A percentile compares a stretch with the other conserved stretches of the same genome.
Evolutionary conservation across 2,329 filamentous ascomycete species (phyloP).

Genomic region (Ophiostoma montium): DNA sequence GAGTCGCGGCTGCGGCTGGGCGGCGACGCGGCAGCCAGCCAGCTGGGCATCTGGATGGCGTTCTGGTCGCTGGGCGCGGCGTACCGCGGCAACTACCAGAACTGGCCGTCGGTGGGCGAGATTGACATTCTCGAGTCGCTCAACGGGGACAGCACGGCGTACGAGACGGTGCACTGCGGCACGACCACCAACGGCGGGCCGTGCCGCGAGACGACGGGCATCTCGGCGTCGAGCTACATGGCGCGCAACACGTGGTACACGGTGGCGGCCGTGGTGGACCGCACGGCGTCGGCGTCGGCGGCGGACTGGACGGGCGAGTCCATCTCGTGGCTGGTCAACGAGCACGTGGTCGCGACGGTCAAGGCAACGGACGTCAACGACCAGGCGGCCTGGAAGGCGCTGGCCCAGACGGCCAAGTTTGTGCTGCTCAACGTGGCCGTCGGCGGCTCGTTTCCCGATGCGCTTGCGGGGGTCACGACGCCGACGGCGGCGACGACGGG

Average conservation of each 20-base stretch:
- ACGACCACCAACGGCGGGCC: slow-evolving; percentile 22
- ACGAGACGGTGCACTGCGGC: slow-evolving; percentile 30
- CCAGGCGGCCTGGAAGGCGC: slow-evolving; percentile 30
- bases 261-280: slow-evolving; percentile 36
- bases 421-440: slow-evolving; percentile 42
- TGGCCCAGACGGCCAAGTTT: slow-evolving; percentile 36
- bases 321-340: slow-evolving; percentile 38
- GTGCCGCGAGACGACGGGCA: slow-evolving; percentile 27
- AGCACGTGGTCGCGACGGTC: slow-evolving; percentile 27
- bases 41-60: slow-evolving; percentile 31
- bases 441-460: slow-evolving; percentile 30
- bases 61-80: slow-evolving; percentile 30
- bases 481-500: slow-evolving; percentile 32
- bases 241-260: slow-evolving; percentile 26
- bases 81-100: slow-evolving; percentile 24
- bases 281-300: slow-evolving; percentile 20
- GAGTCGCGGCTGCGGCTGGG: slow-evolving; percentile 26
- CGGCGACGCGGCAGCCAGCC: slow-evolving; percentile 13
- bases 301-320: slow-evolving; percentile 31
- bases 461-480: slow-evolving; percentile 17
- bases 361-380: slow-evolving; percentile 31
- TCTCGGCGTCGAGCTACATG: slow-evolving; percentile 15
- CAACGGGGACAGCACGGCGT: slow-evolving; percentile 23
- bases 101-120: slow-evolving; percentile 30
- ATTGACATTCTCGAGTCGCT: slow-evolving; percentile 31